phyloP scores from a whole-genome alignment of 495 filamentous ascomycete species.

The Xylaria acuta region DNA sequence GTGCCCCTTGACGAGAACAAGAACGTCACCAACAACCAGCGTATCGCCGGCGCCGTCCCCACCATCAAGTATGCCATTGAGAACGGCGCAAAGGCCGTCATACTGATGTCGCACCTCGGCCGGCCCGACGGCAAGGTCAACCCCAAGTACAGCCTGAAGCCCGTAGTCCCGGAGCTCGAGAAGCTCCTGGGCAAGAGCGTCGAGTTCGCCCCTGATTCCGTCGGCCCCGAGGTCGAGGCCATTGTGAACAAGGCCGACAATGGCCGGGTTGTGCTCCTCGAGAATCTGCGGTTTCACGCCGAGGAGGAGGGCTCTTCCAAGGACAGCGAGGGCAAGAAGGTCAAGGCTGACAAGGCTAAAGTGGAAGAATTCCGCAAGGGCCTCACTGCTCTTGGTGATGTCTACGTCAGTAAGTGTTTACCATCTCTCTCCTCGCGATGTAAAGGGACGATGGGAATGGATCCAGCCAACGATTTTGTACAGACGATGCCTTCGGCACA shows the following conservation, averaged over 20 bases:
- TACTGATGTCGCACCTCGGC: conserved; percentile 98
- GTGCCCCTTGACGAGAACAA: conserved; percentile 89
- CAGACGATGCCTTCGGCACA: conserved; percentile 98
- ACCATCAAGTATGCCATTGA: conserved; percentile 98
- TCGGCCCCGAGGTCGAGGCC: conserved; percentile 87
- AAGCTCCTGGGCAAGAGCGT: conserved; percentile 84
- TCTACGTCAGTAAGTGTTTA: conserved; percentile 88
- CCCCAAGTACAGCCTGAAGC: conserved; percentile 92
- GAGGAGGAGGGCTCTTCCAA: conserved; percentile 97
- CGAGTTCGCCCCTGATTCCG: conserved; percentile 88
- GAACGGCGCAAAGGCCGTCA: conserved; percentile 89
- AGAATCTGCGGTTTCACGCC: conserved; percentile 97
- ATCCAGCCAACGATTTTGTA: not conserved
- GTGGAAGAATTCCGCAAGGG: conserved; percentile 94
- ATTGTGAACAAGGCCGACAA: conserved; percentile 81
- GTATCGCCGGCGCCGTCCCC: conserved; percentile 95
- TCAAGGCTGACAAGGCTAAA: conserved; percentile 92
- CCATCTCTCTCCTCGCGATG: not conserved
- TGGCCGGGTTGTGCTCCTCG: conserved; percentile 87
- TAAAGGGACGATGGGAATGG: not conserved
- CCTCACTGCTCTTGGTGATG: conserved; percentile 90
- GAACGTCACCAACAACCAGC: conserved; percentile 97
- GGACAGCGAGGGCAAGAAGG: conserved; percentile 92
- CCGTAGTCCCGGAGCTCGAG: conserved; percentile 89
- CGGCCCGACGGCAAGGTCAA: conserved; percentile 90